A percentile compares a stretch with the other conserved stretches of the same genome.
phyloP scores from a whole-genome alignment of 495 filamentous ascomycete genomes.

The Aspergillus affinis region DNA sequence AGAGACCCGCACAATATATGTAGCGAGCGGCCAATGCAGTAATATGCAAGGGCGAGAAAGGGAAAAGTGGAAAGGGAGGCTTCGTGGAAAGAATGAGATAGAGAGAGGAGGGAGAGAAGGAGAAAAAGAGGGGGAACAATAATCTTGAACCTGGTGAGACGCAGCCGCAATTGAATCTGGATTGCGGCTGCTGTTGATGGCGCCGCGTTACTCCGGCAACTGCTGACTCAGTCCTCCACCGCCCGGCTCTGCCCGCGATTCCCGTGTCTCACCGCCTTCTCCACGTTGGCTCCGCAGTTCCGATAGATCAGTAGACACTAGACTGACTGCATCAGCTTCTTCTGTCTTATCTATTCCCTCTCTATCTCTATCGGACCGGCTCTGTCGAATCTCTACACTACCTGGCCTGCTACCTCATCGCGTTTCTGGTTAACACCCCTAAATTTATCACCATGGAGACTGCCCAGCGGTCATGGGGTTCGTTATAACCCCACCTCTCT shows the following conservation, averaged over 20 bases:
- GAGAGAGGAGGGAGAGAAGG: conserved; percentile 1
- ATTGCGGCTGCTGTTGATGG: conserved; percentile 24
- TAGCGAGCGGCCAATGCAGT: conserved; percentile 13
- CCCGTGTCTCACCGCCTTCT: conserved; percentile 25
- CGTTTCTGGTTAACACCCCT: neutral
- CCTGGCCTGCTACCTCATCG: conserved; percentile 7
- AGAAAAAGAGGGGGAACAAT: conserved; percentile 15
- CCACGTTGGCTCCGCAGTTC: conserved; percentile 7
- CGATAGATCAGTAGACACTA: neutral
- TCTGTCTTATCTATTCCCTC: conserved; percentile 14
- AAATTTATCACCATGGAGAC: conserved; percentile 20
- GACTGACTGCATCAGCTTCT: neutral
- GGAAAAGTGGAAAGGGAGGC: conserved; percentile 6
- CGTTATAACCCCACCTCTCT: conserved; percentile 11
- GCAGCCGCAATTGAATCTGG: conserved; percentile 16
- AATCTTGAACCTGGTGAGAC: conserved; percentile 1
- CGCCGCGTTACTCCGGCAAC: conserved; percentile 35
- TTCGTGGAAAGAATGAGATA: neutral
- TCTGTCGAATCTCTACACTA: conserved; percentile 15
- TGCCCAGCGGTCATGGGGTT: conserved; percentile 63
- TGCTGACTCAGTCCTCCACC: conserved; percentile 31
- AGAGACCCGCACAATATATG: conserved; percentile 23
- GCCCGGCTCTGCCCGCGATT: conserved; percentile 34
- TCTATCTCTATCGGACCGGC: conserved; percentile 15
- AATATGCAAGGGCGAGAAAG: conserved; percentile 26